A percentile compares a stretch with the other conserved stretches of the same genome.
phyloP scores from a whole-genome alignment of 805 yeast genomes.

The Lachancea quebecensis region DNA sequence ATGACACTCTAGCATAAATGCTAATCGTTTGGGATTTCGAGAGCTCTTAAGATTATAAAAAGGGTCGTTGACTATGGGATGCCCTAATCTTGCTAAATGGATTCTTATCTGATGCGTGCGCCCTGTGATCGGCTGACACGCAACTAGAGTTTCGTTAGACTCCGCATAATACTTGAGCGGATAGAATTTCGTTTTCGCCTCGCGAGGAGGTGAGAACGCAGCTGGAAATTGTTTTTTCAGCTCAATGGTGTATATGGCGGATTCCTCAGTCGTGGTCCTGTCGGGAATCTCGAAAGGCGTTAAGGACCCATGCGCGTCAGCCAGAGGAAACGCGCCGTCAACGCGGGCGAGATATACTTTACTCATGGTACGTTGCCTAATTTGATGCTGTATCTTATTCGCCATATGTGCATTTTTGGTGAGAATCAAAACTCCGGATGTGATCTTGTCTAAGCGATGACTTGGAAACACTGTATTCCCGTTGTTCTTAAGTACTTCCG shows the following conservation, averaged over 20 bases:
- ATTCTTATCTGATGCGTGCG: constrained; percentile 94
- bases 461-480: constrained; percentile 61
- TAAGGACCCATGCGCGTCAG: neutral
- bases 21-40: constrained; percentile 19
- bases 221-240: constrained; percentile 60
- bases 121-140: constrained; percentile 86
- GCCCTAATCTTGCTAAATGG: constrained; percentile 78
- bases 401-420: constrained; percentile 39
- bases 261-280: constrained; percentile 11
- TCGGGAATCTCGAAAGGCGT: constrained; percentile 9
- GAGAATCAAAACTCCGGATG: constrained; percentile 80
- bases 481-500: constrained; percentile 64
- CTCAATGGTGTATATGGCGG: constrained; percentile 60
- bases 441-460: constrained; percentile 80
- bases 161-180: constrained; percentile 55
- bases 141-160: constrained; percentile 46
- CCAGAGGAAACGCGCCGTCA: constrained; percentile 67
- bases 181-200: constrained; percentile 63
- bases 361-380: constrained; percentile 54
- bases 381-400: constrained; percentile 51
- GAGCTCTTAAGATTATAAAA: constrained; percentile 36
- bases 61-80: constrained; percentile 87
- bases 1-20: constrained; percentile 16
- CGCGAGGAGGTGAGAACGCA: constrained; percentile 39
- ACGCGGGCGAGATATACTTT: constrained; percentile 86